phyloP scores from a whole-genome alignment of 1,284 basidiomycete genomes.

The Sanghuangporus sanghuang region DNA sequence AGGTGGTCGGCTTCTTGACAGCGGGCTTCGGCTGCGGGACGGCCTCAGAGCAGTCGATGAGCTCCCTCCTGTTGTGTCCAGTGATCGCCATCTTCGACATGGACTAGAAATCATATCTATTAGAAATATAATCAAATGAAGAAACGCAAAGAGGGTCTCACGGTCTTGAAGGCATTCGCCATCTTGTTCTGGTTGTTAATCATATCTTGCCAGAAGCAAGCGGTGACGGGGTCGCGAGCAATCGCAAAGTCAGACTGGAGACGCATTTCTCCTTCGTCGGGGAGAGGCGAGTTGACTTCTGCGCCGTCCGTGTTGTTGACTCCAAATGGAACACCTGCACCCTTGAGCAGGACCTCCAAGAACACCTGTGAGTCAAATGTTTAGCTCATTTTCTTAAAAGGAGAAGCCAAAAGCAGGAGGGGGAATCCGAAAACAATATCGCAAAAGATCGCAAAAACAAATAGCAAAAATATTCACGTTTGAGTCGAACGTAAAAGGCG shows the following conservation, averaged over 20 bases:
- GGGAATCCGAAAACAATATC: too few relatives aligned
- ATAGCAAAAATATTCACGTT: too few relatives aligned
- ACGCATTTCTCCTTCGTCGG: constrained; percentile 29
- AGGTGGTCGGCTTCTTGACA: constrained; percentile 15
- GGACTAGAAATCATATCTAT: constrained; percentile 3
- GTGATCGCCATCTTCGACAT: constrained; percentile 30
- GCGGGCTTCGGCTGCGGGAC: constrained; percentile 15
- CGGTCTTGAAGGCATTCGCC: constrained; percentile 26
- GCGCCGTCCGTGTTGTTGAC: constrained; percentile 11
- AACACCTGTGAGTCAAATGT: constrained; percentile 10
- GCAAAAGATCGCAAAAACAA: too few relatives aligned
- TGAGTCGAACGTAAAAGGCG: constrained; percentile 14
- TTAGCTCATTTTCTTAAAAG: too few relatives aligned
- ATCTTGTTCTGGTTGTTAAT: constrained; percentile 31
- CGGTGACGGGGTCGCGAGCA: constrained; percentile 27
- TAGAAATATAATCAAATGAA: background rate
- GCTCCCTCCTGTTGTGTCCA: constrained; percentile 24
- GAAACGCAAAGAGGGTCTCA: background rate
- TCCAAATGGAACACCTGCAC: constrained; percentile 9
- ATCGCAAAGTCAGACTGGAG: constrained; percentile 25
- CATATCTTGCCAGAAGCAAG: constrained; percentile 35
- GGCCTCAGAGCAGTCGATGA: constrained; percentile 21
- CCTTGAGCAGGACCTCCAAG: constrained; percentile 18
- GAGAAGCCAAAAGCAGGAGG: too few relatives aligned
- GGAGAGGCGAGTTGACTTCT: constrained; percentile 11